Evolutionary conservation across 331 rosid genomes (phyloP).

Genomic region (Malus hybrid): DNA sequence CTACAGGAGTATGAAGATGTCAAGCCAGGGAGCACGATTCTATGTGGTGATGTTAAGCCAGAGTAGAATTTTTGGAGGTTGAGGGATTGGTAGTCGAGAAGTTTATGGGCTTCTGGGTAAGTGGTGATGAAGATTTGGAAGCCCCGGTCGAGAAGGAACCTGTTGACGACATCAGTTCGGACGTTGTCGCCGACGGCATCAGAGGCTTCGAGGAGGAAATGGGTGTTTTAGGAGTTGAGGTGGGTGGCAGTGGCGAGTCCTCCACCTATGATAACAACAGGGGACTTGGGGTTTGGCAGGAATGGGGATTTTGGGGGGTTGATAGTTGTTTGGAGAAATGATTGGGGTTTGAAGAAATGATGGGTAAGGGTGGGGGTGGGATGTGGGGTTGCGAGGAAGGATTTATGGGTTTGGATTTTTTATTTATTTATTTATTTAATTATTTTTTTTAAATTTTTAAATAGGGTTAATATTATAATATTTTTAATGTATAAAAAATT

Average conservation of each 20-base stretch:
- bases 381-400: no score
- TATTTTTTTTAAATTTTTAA: no score
- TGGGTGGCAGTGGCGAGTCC: conserved; percentile 83
- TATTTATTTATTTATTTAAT: no score
- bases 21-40: no score
- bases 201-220: conserved; percentile 73
- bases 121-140: conserved; percentile 87
- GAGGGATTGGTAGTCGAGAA: conserved; percentile 24
- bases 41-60: no score
- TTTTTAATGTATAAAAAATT: no score
- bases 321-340: conserved; percentile 24
- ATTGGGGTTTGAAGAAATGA: conserved; percentile 33
- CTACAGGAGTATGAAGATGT: no score
- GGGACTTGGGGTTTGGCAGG: conserved; percentile 7
- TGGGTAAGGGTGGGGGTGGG: not conserved
- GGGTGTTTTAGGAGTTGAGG: conserved; percentile 49
- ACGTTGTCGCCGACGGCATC: conserved; percentile 72
- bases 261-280: conserved; percentile 54
- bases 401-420: no score
- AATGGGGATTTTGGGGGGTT: conserved; percentile 1
- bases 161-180: conserved; percentile 60
- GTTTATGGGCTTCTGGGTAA: conserved; percentile 64
- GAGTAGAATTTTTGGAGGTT: no score
- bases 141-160: conserved; percentile 75
- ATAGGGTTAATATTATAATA: no score